Evolutionary conservation across 1,284 basidiomycete species (phyloP).

Genomic region (Pseudozyma flocculosa): DNA sequence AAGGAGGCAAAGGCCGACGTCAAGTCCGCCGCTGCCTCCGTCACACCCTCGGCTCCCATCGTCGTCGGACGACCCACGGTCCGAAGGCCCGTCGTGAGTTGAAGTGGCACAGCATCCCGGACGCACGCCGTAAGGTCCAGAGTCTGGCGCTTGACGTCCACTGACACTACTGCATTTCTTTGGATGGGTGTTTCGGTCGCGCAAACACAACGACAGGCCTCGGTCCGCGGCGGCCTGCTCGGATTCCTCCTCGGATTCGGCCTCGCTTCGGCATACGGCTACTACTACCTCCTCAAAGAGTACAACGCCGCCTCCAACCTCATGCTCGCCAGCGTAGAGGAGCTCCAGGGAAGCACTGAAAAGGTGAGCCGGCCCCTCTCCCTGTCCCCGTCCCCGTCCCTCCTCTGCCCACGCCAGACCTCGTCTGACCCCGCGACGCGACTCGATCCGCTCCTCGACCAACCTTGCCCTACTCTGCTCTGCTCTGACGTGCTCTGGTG

Average conservation of each 20-base stretch:
- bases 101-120: too few species aligned
- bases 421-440: too few species aligned
- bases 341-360: constrained; percentile 77
- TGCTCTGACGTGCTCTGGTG: too few species aligned
- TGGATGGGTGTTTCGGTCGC: too few species aligned
- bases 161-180: too few species aligned
- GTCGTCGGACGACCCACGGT: constrained; percentile 24
- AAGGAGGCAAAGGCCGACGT: constrained; percentile 4
- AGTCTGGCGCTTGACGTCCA: too few species aligned
- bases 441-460: too few species aligned
- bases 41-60: constrained; percentile 22
- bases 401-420: too few species aligned
- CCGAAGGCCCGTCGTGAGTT: constrained; percentile 15
- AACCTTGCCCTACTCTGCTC: too few species aligned
- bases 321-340: constrained; percentile 80
- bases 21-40: constrained; percentile 2
- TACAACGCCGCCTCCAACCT: constrained; percentile 81
- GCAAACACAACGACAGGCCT: too few species aligned
- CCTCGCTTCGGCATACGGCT: constrained; percentile 71
- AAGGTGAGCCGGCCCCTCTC: constrained; percentile 63
- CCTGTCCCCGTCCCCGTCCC: neutral
- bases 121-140: too few species aligned
- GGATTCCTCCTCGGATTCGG: constrained; percentile 89
- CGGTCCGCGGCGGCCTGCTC: constrained; percentile 62
- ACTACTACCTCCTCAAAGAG: constrained; percentile 84